Evolutionary conservation across 768 basidiomycete species (phyloP).

Genomic region (Postia placenta): DNA sequence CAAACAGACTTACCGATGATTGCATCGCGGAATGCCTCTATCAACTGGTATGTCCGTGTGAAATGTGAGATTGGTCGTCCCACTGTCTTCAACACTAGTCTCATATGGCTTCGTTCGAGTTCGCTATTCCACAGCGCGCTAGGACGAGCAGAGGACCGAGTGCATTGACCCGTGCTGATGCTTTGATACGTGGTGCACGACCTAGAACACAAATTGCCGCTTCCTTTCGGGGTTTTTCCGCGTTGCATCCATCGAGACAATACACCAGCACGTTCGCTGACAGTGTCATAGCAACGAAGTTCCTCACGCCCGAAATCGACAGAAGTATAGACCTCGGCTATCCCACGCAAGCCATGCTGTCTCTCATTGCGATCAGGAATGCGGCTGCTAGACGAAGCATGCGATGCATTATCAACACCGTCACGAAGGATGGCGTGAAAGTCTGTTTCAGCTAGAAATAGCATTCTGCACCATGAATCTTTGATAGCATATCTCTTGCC

Average conservation of each 20-base stretch:
- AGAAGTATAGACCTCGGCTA: neutral
- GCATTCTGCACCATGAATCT: constrained; percentile 13
- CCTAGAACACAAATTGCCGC: neutral
- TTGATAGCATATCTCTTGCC: constrained; percentile 2
- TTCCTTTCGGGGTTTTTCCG: too few relatives aligned
- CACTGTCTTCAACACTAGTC: constrained; percentile 6
- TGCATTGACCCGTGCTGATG: constrained; percentile 2
- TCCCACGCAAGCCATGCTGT: neutral
- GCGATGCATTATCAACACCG: neutral
- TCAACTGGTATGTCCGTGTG: constrained; percentile 6
- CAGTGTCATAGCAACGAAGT: neutral
- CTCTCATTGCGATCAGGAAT: neutral
- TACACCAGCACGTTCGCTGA: too few relatives aligned
- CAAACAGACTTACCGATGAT: constrained; percentile 6
- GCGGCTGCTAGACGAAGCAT: neutral
- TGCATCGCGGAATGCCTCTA: constrained; percentile 7
- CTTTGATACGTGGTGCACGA: neutral
- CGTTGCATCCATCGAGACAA: neutral
- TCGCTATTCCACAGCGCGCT: neutral
- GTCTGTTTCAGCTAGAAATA: constrained; percentile 1
- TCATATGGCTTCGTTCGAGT: constrained; percentile 9
- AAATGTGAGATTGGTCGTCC: constrained; percentile 6
- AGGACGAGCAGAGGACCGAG: constrained; percentile 1
- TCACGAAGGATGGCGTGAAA: constrained; percentile 3
- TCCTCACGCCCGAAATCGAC: neutral